A percentile compares a stretch with the other conserved stretches of the same genome.
phyloP scores from a whole-genome alignment of 306 rosid species.

The Lotus japonicus region DNA sequence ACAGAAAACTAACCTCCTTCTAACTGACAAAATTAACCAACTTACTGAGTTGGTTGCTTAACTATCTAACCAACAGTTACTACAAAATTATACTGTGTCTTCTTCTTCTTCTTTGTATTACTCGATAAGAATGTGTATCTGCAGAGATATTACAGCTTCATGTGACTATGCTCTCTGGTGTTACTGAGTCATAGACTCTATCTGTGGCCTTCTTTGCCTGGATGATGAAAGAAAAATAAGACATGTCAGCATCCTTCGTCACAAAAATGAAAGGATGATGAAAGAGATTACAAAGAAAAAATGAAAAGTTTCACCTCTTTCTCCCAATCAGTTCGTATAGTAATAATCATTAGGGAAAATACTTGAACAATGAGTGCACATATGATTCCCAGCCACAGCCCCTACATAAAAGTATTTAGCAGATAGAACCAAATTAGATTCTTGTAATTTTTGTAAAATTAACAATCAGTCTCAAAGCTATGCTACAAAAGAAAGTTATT shows the following conservation, averaged over 20 bases:
- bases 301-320: conserved; percentile 35
- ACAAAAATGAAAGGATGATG: neutral
- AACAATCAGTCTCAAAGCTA: neutral
- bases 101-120: neutral
- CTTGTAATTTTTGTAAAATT: neutral
- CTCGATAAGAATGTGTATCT: neutral
- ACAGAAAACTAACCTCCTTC: too few relatives aligned
- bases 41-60: neutral
- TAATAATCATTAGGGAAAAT: conserved; percentile 32
- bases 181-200: conserved; percentile 39
- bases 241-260: neutral
- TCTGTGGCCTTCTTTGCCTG: conserved; percentile 47
- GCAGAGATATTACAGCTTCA: neutral
- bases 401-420: conserved; percentile 25
- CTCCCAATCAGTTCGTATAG: conserved; percentile 59
- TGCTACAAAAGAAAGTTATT: neutral
- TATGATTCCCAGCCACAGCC: conserved; percentile 72
- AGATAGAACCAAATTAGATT: neutral
- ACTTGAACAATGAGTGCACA: conserved; percentile 63
- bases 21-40: too few relatives aligned
- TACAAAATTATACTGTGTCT: too few relatives aligned
- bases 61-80: neutral
- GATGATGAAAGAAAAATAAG: neutral
- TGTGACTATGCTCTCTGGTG: conserved; percentile 17
- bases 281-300: neutral